Percentiles rank a stretch among this genome's conserved stretches.
phyloP scores from a whole-genome alignment of 257 asterid genomes.

The Ehretia macrophylla region DNA sequence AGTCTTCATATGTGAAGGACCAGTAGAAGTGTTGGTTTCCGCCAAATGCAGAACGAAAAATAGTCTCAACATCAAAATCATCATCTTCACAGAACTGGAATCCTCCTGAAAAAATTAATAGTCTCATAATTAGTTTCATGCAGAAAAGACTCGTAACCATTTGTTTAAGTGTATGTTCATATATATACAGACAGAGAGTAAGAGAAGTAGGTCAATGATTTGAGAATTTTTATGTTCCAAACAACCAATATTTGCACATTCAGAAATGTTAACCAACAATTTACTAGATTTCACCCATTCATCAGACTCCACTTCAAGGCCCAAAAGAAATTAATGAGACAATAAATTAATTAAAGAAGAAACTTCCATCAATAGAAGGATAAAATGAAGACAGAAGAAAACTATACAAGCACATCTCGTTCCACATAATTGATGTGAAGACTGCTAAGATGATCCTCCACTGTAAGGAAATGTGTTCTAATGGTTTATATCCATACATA shows the following conservation, averaged over 20 bases:
- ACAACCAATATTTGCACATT: too few species aligned
- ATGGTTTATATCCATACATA: too few species aligned
- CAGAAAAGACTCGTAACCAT: background rate
- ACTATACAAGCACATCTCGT: background rate
- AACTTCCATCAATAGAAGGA: background rate
- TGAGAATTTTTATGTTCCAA: too few species aligned
- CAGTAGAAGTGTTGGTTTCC: slow-evolving; percentile 42
- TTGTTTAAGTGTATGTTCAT: too few species aligned
- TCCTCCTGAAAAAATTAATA: slow-evolving; percentile 31
- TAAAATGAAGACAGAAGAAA: background rate
- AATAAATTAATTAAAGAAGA: background rate
- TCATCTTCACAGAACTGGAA: slow-evolving; percentile 53
- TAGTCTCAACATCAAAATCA: slow-evolving; percentile 46
- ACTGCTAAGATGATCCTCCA: too few species aligned
- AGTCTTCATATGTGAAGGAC: slow-evolving; percentile 55
- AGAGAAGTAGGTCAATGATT: too few species aligned
- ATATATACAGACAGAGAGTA: too few species aligned
- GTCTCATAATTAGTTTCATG: background rate
- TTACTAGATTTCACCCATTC: background rate
- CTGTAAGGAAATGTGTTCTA: too few species aligned
- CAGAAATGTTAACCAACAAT: background rate
- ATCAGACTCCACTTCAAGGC: background rate
- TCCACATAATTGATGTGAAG: background rate
- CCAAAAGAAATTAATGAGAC: background rate
- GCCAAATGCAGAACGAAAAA: slow-evolving; percentile 56